Base-by-base conservation (phyloP, 495 filamentous ascomycete species). In the Lichina pygmaea region DNA sequence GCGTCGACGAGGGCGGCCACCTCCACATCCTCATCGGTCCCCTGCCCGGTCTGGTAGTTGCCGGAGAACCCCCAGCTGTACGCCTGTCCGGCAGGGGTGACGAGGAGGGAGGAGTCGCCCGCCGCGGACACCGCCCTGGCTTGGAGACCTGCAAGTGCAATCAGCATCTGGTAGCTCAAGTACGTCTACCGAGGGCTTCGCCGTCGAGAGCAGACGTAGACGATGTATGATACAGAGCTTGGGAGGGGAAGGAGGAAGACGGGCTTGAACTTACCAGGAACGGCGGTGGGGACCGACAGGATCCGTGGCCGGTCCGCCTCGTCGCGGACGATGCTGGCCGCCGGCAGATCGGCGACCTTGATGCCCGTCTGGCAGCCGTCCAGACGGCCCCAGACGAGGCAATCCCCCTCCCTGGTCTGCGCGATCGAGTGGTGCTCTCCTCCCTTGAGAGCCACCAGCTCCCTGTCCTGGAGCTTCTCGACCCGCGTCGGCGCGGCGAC, bases 1-100 rank as follows among this genome's bases (percentile, higher is more conserved):
- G 74, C 75, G 44, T 77, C 67, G 44, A 85, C 72, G 16, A 65
- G 52, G 0, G 66, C 78, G 0, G 78, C 72, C 10, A 55, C 45
- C 44, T 66, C 56, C 30, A 82, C 60, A 49, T 77, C 73, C 13
- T 72, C 70, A 3, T 58, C 60, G 6, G 63, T 67, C 8, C 71
- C 72, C 44, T 65, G 68, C 6, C 77, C 78, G n/a, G 73, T 75
- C 58, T 80, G 76, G 54, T 73, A 77, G 48, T 67, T 71, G 40
- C 57, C 61, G 17, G 64, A 71, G 60, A 80, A 81, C 2, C 79
- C 79, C 78, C 77, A 82, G 34, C 66, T 66, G 55, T 70, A 81
- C 6, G 73, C 76, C 41, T 64, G 61, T 9, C 78, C 77, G 3
- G 68, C 63, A 39, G 51, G 57, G 43, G 67, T 67, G 48, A 82